These are phyloP conservation scores for Somion occarium DNA, from an alignment of 1,284 basidiomycete species.

Conservation along the genomic window DNA sequence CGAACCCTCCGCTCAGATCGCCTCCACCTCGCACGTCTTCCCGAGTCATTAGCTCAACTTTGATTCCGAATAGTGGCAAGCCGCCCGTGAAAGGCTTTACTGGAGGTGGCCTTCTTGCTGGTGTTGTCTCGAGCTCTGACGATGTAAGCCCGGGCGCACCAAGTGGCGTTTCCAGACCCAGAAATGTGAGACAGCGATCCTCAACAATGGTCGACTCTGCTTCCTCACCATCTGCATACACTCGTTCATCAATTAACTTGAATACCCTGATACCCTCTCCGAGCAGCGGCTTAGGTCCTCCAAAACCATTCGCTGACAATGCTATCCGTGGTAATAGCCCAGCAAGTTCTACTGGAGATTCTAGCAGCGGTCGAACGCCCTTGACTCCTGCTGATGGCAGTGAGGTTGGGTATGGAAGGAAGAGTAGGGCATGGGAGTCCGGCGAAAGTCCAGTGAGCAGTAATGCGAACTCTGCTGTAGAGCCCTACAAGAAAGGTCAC, in stretches of 20 bases:
- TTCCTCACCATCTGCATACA: not conserved
- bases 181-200: not conserved
- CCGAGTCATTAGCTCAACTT: not conserved
- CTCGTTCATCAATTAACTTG: not conserved
- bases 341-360: conserved; percentile 75
- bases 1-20: not conserved
- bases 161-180: not conserved
- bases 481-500: conserved; percentile 25
- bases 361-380: conserved; percentile 65
- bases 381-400: conserved; percentile 73
- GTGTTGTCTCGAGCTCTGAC: conserved; percentile 8
- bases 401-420: conserved; percentile 42
- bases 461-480: conserved; percentile 7
- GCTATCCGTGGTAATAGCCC: conserved; percentile 52
- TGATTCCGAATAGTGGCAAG: conserved; percentile 17
- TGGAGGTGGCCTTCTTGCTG: conserved; percentile 24
- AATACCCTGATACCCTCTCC: conserved; percentile 6
- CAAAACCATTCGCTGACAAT: conserved; percentile 45
- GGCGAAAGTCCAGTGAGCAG: conserved; percentile 8
- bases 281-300: conserved; percentile 17
- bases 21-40: conserved; percentile 3
- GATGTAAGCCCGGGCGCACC: conserved; percentile 3
- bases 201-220: conserved; percentile 3
- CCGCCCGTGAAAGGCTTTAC: conserved; percentile 22
- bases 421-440: conserved; percentile 8